Conservation (phyloP, 495 filamentous ascomycete species). For the Bathelium albidoporum region DNA sequence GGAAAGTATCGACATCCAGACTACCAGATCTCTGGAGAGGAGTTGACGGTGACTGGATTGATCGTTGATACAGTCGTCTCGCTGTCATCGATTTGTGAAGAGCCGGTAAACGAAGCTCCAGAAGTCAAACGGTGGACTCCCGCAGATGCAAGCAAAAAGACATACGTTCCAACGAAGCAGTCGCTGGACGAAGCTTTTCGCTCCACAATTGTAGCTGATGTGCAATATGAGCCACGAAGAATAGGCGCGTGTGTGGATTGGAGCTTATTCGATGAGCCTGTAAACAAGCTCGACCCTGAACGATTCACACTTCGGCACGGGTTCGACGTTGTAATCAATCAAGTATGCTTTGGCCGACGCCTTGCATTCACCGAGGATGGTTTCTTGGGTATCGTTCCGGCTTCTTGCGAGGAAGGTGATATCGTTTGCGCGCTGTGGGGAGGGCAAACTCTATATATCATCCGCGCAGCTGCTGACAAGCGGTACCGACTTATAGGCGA, state of each 20-base stretch:
- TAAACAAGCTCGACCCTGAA: not conserved
- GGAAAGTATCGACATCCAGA: not conserved
- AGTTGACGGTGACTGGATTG: not conserved
- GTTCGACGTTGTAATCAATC: not conserved
- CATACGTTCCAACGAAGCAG: not conserved
- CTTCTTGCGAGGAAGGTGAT: not conserved
- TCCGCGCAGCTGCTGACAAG: not conserved
- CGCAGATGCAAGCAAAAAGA: not conserved
- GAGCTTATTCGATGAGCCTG: not conserved
- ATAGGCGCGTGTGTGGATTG: not conserved
- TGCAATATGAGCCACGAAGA: not conserved
- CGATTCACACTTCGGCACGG: not conserved
- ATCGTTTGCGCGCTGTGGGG: not conserved
- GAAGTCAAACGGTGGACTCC: not conserved
- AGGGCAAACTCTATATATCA: not conserved
- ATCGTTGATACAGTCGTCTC: not conserved
- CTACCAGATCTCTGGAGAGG: not conserved
- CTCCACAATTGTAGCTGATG: not conserved
- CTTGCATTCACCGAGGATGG: not conserved
- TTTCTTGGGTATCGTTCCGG: not conserved
- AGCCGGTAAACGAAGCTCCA: not conserved
- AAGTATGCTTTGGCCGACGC: not conserved
- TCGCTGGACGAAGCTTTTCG: not conserved
- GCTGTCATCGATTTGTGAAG: not conserved
- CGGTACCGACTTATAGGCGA: not conserved